Evolutionary conservation across 2,329 filamentous ascomycete genomes (phyloP).

Genomic region (Graphiopsis chlorocephala): DNA sequence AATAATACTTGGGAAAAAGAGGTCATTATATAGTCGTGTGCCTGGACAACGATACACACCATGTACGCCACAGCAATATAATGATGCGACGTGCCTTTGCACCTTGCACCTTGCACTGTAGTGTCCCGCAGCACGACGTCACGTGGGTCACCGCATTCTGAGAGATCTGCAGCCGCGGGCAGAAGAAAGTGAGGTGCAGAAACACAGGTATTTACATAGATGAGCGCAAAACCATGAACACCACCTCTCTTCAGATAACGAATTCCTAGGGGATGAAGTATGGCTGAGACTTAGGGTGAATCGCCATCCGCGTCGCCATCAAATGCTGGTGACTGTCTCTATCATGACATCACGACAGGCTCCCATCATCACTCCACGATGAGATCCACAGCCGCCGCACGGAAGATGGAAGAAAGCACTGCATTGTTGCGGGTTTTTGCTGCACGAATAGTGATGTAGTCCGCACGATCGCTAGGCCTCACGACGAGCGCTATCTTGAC

Average conservation of each 20-base stretch:
- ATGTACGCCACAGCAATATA: not conserved
- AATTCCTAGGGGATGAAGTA: not conserved
- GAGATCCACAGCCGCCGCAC: not conserved
- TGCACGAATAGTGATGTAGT: not conserved
- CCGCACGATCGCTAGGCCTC: not conserved
- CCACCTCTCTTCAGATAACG: not conserved
- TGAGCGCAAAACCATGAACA: not conserved
- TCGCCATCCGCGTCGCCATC: not conserved
- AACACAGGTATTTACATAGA: not conserved
- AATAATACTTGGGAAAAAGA: not conserved
- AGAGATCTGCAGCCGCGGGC: not conserved
- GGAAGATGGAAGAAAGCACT: not conserved
- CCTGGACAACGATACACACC: not conserved
- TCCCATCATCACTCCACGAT: conserved; percentile 1
- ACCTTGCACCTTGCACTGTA: not conserved
- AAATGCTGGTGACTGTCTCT: not conserved
- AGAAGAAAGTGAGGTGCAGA: not conserved
- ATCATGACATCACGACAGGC: not conserved
- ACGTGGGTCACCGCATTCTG: not conserved
- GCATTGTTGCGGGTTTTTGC: not conserved
- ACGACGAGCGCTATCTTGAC: not conserved
- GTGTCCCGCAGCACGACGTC: not conserved
- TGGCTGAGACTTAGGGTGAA: not conserved
- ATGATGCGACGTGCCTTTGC: not conserved
- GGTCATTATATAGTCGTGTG: not conserved